A percentile compares a stretch with the other conserved stretches of the same genome.
Conservation (phyloP, 2,329 filamentous ascomycete genomes). For the Fusarium dimerum region DNA sequence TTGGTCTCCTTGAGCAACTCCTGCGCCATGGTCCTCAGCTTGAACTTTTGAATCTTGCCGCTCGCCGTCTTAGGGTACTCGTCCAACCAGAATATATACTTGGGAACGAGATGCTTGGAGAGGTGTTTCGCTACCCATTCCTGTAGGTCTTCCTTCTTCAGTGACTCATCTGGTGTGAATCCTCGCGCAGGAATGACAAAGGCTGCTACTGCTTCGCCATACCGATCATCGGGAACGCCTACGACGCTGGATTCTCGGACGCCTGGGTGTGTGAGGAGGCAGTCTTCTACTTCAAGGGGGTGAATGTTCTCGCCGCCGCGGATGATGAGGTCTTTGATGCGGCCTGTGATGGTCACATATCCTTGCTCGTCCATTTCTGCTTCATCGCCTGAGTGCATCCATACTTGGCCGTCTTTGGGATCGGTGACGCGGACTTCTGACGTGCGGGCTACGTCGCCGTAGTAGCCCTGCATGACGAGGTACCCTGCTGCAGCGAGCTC, state of each 20-base stretch:
- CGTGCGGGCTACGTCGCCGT: constrained; percentile 70
- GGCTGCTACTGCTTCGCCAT: constrained; percentile 85
- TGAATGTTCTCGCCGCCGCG: constrained; percentile 95
- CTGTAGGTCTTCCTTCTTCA: constrained; percentile 63
- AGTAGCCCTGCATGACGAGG: constrained; percentile 89
- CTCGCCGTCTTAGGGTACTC: constrained; percentile 94
- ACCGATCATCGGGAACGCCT: constrained; percentile 76
- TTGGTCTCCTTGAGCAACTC: constrained; percentile 31
- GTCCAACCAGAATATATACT: constrained; percentile 83
- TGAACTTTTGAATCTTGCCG: constrained; percentile 96
- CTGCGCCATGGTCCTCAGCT: constrained; percentile 67
- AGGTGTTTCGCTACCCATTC: constrained; percentile 72
- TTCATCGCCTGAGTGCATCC: constrained; percentile 95
- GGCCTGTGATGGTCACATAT: constrained; percentile 84
- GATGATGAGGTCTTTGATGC: constrained; percentile 96
- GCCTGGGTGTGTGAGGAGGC: constrained; percentile 69
- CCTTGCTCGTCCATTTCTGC: constrained; percentile 80
- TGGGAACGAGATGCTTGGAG: constrained; percentile 77
- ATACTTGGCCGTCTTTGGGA: constrained; percentile 56
- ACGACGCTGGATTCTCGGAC: constrained; percentile 81
- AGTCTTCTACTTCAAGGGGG: constrained; percentile 90
- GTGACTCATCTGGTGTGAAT: constrained; percentile 28
- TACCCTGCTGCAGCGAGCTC: constrained; percentile 86
- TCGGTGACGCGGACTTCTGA: constrained; percentile 60
- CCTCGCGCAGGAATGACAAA: constrained; percentile 65